phyloP scores from a whole-genome alignment of 1,139 yeast genomes.

The Wickerhamomyces sp. region DNA sequence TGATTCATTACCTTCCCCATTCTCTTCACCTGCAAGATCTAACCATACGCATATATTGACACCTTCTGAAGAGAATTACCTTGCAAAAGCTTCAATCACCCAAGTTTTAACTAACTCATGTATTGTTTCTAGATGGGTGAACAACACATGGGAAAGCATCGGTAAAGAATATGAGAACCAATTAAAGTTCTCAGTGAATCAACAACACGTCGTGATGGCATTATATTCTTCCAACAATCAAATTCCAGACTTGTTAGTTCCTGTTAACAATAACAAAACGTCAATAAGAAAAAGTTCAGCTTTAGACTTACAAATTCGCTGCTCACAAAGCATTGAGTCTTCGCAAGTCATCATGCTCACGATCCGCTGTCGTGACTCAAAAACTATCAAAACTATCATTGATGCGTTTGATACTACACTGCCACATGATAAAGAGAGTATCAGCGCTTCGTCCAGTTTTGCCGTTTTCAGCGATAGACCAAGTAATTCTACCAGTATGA shows the following conservation, averaged over 20 bases:
- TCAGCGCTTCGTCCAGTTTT: constrained; percentile 9
- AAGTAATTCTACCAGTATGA: constrained; percentile 19
- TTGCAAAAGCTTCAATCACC: constrained; percentile 6
- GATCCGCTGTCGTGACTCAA: constrained; percentile 17
- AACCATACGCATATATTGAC: constrained; percentile 2
- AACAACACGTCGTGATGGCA: constrained; percentile 6
- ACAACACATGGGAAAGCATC: constrained; percentile 18
- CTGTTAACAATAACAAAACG: constrained; percentile 5
- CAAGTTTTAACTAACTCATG: constrained; percentile 13
- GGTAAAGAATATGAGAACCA: constrained; percentile 10
- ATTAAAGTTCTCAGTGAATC: constrained; percentile 9
- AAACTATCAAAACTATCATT: constrained; percentile 8
- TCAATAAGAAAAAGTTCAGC: constrained; percentile 14
- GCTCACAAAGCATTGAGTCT: constrained; percentile 10
- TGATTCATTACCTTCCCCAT: constrained; percentile 14
- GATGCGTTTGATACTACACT: constrained; percentile 11
- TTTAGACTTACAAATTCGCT: constrained; percentile 20
- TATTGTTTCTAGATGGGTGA: constrained; percentile 19
- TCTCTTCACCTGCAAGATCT: constrained; percentile 1
- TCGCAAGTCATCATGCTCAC: constrained; percentile 14
- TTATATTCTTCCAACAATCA: constrained; percentile 5
- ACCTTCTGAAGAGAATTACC: constrained; percentile 5
- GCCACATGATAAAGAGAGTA: background rate
- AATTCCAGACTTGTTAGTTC: constrained; percentile 11
- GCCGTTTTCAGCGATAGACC: constrained; percentile 16